Evolutionary conservation across 1,284 basidiomycete genomes (phyloP), one percentile per base, ranked within the genome.

Genomic region (Rhodotorula sp.): DNA sequence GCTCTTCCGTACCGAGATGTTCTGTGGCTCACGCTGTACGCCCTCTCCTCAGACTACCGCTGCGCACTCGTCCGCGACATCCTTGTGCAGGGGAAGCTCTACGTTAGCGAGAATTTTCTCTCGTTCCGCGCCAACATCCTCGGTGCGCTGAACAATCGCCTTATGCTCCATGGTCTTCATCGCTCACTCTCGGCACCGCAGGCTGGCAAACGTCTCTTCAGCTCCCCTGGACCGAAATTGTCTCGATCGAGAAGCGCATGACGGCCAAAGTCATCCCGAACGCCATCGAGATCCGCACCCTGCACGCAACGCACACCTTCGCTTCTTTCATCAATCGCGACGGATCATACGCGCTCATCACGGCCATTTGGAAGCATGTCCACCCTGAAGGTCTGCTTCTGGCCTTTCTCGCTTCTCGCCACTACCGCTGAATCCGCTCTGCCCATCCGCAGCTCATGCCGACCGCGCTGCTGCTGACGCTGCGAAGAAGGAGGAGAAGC

Each of bases 91-190:
- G 96, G 96, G 12, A 87, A 95, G 12, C 81, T 99, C 61, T 99
- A 98, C 82, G 91, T 98, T 34, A 97, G 93, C 1, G 97, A 99
- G 82, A 95, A 97, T 81, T 94, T 97, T 80, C 87, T 98, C 23
- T 96, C 93, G 83, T 99, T 99, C 85, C 92, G 98, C 78, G 95
- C 97, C 25, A 99, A 97, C 81, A 97, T 99, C 66, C 95, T 99
- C 82, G 96, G 96, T 61, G 27, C 7, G 27, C 19, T 16, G 14
- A 1, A 5, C 27, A 23, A 7, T n/a, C 27, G 14, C 95, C 80
- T 91, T 46, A 41, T 17, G n/a, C 34, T 44, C 12, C 41, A 17
- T 17, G 17, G 4, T 14, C 23, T 10, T 9, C 44, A 10, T 17
- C 42, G n/a, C 17, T 21, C 17, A 25, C 52, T 50, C 17, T 10